Evolutionary conservation across 2,329 filamentous ascomycete genomes (phyloP).

Genomic region (Hypoxylon sp.): DNA sequence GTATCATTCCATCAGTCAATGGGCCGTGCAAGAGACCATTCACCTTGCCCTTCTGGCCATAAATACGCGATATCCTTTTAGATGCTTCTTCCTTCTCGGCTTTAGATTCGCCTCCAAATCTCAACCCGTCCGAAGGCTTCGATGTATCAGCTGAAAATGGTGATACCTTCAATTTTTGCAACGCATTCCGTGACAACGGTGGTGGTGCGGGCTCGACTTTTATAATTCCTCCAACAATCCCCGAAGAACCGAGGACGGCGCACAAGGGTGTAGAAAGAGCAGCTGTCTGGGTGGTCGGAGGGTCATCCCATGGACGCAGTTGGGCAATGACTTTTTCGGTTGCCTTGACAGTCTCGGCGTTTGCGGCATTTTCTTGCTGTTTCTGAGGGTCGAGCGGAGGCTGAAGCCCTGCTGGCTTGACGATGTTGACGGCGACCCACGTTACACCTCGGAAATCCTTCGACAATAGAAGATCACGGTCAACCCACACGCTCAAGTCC

Average conservation of each 20-base stretch:
- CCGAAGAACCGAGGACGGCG: conserved; percentile 77
- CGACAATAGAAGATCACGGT: conserved; percentile 80
- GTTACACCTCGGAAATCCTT: conserved; percentile 82
- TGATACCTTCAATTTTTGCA: conserved; percentile 80
- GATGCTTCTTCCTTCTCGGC: conserved; percentile 83
- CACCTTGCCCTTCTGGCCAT: conserved; percentile 67
- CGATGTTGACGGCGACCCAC: conserved; percentile 87
- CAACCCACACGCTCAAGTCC: conserved; percentile 85
- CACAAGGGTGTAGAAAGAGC: conserved; percentile 86
- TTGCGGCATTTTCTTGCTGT: conserved; percentile 76
- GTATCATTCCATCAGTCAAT: conserved; percentile 87
- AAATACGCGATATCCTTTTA: conserved; percentile 79
- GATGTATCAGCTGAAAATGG: conserved; percentile 77
- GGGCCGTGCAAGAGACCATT: conserved; percentile 84
- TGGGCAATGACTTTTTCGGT: conserved; percentile 81
- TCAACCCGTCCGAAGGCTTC: conserved; percentile 76
- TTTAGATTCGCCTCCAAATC: conserved; percentile 90
- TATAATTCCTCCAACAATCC: conserved; percentile 87
- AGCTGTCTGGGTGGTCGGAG: conserved; percentile 84
- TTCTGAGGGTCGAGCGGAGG: conserved; percentile 78
- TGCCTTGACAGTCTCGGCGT: conserved; percentile 65
- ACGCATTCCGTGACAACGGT: conserved; percentile 75
- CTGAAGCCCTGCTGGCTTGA: conserved; percentile 84
- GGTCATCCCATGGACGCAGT: conserved; percentile 85
- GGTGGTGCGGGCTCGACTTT: conserved; percentile 87